Evolutionary conservation across 805 yeast genomes (phyloP).

Genomic region (Wickerhamomyces queroliae): DNA sequence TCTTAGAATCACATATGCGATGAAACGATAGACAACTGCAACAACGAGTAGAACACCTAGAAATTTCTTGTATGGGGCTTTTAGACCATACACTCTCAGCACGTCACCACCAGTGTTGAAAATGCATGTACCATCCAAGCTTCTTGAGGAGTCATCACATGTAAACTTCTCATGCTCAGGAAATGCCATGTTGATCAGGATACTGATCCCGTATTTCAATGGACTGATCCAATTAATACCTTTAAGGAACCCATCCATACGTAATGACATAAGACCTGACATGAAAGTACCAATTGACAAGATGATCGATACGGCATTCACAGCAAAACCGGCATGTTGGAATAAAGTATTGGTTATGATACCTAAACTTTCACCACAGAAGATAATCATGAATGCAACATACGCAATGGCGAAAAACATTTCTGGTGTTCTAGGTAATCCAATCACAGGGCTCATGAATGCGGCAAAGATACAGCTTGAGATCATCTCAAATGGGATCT

Average conservation of each 20-base stretch:
- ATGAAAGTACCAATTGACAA: slow-evolving; percentile 66
- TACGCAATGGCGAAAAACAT: slow-evolving; percentile 62
- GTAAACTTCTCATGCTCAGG: slow-evolving; percentile 36
- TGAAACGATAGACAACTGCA: slow-evolving; percentile 30
- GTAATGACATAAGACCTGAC: slow-evolving; percentile 76
- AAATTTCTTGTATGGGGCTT: slow-evolving; percentile 19
- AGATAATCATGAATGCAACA: slow-evolving; percentile 47
- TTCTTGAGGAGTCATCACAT: slow-evolving; percentile 31
- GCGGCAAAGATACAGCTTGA: slow-evolving; percentile 54
- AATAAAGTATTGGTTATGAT: slow-evolving; percentile 67
- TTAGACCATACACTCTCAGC: slow-evolving; percentile 42
- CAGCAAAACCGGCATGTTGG: slow-evolving; percentile 70
- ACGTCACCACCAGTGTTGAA: slow-evolving; percentile 52
- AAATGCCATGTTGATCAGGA: slow-evolving; percentile 56
- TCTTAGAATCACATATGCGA: slow-evolving; percentile 19
- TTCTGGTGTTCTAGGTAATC: slow-evolving; percentile 57
- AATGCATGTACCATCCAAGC: slow-evolving; percentile 37
- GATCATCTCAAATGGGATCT: slow-evolving; percentile 61
- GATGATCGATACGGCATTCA: slow-evolving; percentile 58
- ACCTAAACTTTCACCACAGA: slow-evolving; percentile 79
- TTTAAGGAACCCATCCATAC: slow-evolving; percentile 61
- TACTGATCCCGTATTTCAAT: slow-evolving; percentile 59
- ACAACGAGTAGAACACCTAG: slow-evolving; percentile 30
- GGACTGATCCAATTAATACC: slow-evolving; percentile 73
- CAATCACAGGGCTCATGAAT: slow-evolving; percentile 63